These are phyloP conservation scores for Bimuria novae-zelandiae DNA, from an alignment of 2,329 filamentous ascomycete species.

Conservation along the genomic window DNA sequence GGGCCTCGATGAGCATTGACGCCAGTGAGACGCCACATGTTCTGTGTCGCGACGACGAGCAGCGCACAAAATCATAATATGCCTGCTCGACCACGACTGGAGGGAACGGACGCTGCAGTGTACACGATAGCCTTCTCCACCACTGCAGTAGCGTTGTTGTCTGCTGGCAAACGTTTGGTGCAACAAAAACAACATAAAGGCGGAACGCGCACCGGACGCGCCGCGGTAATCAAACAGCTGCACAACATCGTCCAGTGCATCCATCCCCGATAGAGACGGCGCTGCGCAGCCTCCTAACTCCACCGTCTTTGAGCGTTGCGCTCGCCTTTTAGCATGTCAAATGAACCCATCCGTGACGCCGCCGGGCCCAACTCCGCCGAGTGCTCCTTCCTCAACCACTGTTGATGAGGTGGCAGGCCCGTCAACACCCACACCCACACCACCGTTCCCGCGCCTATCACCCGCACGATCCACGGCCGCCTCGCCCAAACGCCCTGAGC, in stretches of 20 bases:
- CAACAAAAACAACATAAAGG: conserved; percentile 2
- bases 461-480: conserved; percentile 15
- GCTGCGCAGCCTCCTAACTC: neutral
- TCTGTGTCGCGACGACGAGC: conserved; percentile 1
- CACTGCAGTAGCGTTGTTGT: conserved; percentile 4
- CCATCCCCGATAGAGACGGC: neutral
- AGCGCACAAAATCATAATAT: neutral
- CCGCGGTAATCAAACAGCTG: conserved; percentile 5
- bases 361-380: conserved; percentile 16
- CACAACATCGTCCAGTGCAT: conserved; percentile 8
- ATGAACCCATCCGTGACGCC: conserved; percentile 3
- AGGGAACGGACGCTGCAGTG: neutral
- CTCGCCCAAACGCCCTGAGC: conserved; percentile 17
- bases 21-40: conserved; percentile 11
- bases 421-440: conserved; percentile 2
- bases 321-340: neutral
- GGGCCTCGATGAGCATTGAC: conserved; percentile 9
- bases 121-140: conserved; percentile 6
- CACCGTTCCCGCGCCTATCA: conserved; percentile 4
- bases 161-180: neutral
- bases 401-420: conserved; percentile 20
- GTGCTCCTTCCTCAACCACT: conserved; percentile 6
- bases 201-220: conserved; percentile 5
- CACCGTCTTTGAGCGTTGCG: neutral
- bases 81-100: neutral